Evolutionary conservation across 495 filamentous ascomycete species (phyloP).

Genomic region (Collariella sp.): DNA sequence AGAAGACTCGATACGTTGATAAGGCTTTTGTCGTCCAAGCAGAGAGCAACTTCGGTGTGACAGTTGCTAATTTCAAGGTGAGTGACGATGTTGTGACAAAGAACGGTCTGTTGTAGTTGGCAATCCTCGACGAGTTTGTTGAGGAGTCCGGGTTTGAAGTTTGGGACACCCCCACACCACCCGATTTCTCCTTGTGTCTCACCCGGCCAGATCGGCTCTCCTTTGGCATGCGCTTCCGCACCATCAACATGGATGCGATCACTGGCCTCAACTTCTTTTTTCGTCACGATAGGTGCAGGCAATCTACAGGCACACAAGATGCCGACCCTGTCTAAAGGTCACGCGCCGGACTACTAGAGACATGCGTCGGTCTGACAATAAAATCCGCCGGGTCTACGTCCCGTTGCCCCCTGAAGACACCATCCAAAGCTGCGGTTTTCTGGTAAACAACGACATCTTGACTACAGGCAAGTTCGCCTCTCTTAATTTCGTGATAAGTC

Average conservation of each 20-base stretch:
- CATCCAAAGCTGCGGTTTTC: background rate
- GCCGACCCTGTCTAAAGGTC: background rate
- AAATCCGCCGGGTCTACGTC: background rate
- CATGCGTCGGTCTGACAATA: background rate
- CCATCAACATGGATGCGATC: background rate
- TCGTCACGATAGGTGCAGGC: background rate
- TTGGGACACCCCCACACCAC: constrained; percentile 2
- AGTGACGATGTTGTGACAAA: background rate
- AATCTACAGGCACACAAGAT: background rate
- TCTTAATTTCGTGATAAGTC: background rate
- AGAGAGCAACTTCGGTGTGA: background rate
- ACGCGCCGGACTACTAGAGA: background rate
- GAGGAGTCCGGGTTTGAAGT: background rate
- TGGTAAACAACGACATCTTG: background rate
- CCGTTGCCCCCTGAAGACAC: background rate
- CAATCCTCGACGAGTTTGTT: background rate
- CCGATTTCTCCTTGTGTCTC: background rate
- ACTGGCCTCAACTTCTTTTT: background rate
- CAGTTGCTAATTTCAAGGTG: background rate
- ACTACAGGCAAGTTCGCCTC: no score
- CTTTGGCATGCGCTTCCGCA: background rate
- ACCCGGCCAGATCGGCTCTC: background rate
- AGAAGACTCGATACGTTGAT: background rate
- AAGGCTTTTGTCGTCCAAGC: background rate
- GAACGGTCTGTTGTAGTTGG: background rate